Conservation (phyloP, 441 rosid species). For the Arabidopsis lyrata region DNA sequence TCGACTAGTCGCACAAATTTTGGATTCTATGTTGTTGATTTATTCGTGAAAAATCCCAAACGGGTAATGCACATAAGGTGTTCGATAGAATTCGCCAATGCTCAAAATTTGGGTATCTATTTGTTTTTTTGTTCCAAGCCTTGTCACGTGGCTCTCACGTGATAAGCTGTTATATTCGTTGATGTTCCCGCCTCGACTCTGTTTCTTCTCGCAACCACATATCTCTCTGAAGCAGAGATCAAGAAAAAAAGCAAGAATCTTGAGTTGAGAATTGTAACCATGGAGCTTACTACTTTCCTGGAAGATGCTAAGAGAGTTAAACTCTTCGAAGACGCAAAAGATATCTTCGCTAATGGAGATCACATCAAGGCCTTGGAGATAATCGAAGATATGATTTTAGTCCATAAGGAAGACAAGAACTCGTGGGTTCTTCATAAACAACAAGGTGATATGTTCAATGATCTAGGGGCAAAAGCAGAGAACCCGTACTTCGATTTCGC, state of each 20-base stretch:
- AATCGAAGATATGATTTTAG: background rate
- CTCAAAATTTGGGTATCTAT: background rate
- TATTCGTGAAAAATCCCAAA: background rate
- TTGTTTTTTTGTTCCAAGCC: background rate
- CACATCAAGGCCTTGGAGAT: conserved; percentile 23
- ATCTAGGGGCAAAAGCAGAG: background rate
- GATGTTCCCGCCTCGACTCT: background rate
- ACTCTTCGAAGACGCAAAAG: background rate
- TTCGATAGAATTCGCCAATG: conserved; percentile 3
- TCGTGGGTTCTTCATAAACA: background rate
- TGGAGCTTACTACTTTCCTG: background rate
- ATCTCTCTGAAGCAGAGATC: conserved; percentile 3
- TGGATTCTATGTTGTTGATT: background rate
- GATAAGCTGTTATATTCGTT: conserved; percentile 4
- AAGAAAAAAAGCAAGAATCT: conserved; percentile 17
- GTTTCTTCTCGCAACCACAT: background rate
- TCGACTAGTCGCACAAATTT: background rate
- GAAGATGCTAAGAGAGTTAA: background rate
- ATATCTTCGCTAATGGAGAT: background rate
- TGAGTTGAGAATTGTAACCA: background rate
- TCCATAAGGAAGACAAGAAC: background rate
- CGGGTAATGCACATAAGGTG: background rate
- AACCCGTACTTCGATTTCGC: background rate
- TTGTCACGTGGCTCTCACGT: conserved; percentile 11
- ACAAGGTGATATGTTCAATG: background rate